Percentiles rank a stretch among this genome's conserved stretches.
phyloP scores from a whole-genome alignment of 805 yeast species.

The Candida cerambycidarum region DNA sequence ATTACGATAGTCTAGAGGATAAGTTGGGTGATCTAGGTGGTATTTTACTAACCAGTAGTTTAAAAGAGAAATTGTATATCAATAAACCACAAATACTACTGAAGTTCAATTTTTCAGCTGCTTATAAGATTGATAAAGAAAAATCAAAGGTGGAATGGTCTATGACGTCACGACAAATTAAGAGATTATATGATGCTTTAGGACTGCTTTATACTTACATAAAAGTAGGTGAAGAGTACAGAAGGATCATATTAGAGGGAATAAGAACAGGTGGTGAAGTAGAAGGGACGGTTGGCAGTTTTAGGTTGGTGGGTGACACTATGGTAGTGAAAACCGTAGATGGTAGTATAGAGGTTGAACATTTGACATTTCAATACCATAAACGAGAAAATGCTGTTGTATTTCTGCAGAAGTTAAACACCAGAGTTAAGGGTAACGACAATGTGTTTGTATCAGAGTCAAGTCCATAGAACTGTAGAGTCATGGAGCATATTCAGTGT shows the following conservation, averaged over 20 bases:
- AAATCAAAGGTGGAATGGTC: slow-evolving; percentile 51
- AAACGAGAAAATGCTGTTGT: slow-evolving; percentile 43
- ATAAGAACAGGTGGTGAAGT: slow-evolving; percentile 17
- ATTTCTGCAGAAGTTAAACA: slow-evolving; percentile 45
- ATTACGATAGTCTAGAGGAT: slow-evolving; percentile 43
- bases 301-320: slow-evolving; percentile 13
- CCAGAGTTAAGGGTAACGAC: slow-evolving; percentile 43
- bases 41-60: slow-evolving; percentile 45
- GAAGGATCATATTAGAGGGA: slow-evolving; percentile 51
- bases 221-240: slow-evolving; percentile 28
- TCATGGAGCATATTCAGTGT: not conserved
- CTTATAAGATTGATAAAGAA: slow-evolving; percentile 51
- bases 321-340: slow-evolving; percentile 45
- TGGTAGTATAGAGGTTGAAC: slow-evolving; percentile 37
- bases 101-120: slow-evolving; percentile 46
- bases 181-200: slow-evolving; percentile 48
- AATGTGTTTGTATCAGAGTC: slow-evolving; percentile 9
- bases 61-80: slow-evolving; percentile 31
- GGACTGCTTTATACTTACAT: slow-evolving; percentile 56
- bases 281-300: slow-evolving; percentile 4
- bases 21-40: slow-evolving; percentile 66
- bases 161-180: slow-evolving; percentile 33
- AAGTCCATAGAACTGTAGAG: not conserved
- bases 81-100: slow-evolving; percentile 16
- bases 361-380: slow-evolving; percentile 57